Conservation (phyloP, 2,329 filamentous ascomycete species). For the Sarocladium strictum region DNA sequence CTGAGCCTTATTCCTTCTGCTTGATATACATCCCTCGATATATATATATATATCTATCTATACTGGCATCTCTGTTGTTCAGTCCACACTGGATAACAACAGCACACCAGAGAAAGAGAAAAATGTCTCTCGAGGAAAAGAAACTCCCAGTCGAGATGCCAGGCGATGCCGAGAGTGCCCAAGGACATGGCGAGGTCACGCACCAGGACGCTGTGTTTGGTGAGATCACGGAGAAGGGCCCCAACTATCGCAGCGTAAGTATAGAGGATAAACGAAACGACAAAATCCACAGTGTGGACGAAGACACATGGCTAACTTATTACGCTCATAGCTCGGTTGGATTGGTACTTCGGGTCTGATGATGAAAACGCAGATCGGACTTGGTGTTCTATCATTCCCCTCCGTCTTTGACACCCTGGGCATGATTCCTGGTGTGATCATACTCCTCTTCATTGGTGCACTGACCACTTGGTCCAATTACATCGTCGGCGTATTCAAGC, state of each 20-base stretch:
- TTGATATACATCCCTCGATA: too few relatives aligned
- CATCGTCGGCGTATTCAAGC: constrained; percentile 46
- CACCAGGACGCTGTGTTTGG: background rate
- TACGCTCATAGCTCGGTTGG: constrained; percentile 38
- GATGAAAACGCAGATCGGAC: constrained; percentile 39
- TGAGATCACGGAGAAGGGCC: background rate
- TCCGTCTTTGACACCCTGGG: constrained; percentile 37
- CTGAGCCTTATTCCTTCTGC: too few relatives aligned
- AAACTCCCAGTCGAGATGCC: too few relatives aligned
- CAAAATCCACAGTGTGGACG: too few relatives aligned
- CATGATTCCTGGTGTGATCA: constrained; percentile 41
- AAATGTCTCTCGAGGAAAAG: too few relatives aligned
- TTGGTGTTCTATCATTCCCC: constrained; percentile 44
- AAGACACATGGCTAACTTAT: too few relatives aligned
- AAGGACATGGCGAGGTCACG: background rate
- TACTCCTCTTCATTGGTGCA: constrained; percentile 29
- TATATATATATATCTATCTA: too few relatives aligned
- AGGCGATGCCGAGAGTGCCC: too few relatives aligned
- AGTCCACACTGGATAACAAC: too few relatives aligned
- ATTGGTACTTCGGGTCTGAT: constrained; percentile 35
- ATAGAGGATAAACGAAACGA: too few relatives aligned
- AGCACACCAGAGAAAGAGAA: too few relatives aligned
- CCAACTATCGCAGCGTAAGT: background rate
- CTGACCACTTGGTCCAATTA: constrained; percentile 45
- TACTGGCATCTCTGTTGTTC: too few relatives aligned